phyloP scores from a whole-genome alignment of 495 filamentous ascomycete genomes.

The Tuber magnatum region DNA sequence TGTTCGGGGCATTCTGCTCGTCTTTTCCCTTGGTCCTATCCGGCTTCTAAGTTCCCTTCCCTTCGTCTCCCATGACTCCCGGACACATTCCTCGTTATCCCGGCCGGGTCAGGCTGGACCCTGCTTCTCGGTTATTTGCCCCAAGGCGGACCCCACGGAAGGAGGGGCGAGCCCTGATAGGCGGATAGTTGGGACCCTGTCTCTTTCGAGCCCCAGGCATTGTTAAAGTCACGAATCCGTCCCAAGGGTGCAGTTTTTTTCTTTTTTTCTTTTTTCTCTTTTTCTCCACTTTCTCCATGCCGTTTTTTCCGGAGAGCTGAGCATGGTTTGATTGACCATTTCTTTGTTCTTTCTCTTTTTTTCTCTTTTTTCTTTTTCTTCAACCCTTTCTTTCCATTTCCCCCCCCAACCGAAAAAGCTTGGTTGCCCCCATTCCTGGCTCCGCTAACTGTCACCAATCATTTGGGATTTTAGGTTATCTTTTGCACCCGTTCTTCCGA shows the following conservation, averaged over 20 bases:
- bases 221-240: background rate
- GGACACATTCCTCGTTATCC: constrained; percentile 18
- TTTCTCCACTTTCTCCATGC: background rate
- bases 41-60: constrained; percentile 2
- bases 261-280: too few relatives aligned
- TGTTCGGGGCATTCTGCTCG: background rate
- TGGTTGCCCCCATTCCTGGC: constrained; percentile 25
- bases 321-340: background rate
- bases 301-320: background rate
- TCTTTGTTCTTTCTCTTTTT: constrained; percentile 11
- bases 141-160: background rate
- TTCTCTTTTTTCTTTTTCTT: constrained; percentile 48
- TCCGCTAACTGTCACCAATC: constrained; percentile 27
- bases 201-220: background rate
- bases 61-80: constrained; percentile 1
- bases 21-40: constrained; percentile 4
- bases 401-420: constrained; percentile 20
- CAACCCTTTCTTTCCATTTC: constrained; percentile 18
- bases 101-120: constrained; percentile 15
- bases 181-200: background rate
- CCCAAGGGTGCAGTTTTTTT: background rate
- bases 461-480: constrained; percentile 44
- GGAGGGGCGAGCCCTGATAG: constrained; percentile 4
- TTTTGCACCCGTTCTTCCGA: constrained; percentile 55
- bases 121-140: constrained; percentile 11